Percentiles rank a stretch among this genome's conserved stretches.
Conservation (phyloP, 805 yeast species). For the Citeromyces nyonsensis region DNA sequence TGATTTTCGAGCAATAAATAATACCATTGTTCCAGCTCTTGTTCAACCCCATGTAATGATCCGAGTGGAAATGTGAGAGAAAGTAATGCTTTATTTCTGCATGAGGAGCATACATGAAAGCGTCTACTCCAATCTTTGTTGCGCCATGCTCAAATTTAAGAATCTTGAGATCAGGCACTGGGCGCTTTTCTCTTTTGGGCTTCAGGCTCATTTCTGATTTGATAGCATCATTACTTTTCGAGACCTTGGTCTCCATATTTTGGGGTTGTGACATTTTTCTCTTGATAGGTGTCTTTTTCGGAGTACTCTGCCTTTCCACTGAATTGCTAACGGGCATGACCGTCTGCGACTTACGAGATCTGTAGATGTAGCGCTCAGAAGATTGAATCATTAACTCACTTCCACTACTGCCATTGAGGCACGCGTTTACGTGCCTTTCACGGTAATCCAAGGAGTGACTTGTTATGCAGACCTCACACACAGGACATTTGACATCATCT, state of each 20-base stretch:
- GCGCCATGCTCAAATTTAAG: constrained; percentile 20
- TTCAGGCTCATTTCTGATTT: constrained; percentile 3
- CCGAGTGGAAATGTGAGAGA: constrained; percentile 80
- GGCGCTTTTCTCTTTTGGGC: constrained; percentile 12
- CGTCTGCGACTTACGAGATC: too few relatives aligned
- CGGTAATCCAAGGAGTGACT: constrained; percentile 22
- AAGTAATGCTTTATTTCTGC: constrained; percentile 34
- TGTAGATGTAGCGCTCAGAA: constrained; percentile 2
- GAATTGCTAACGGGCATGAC: too few relatives aligned
- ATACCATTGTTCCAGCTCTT: constrained; percentile 63
- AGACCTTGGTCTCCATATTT: too few relatives aligned
- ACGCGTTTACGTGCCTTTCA: constrained; percentile 38
- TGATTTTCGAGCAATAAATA: constrained; percentile 60
- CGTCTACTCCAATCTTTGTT: constrained; percentile 44
- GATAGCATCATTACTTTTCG: constrained; percentile 3
- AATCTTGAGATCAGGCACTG: constrained; percentile 40
- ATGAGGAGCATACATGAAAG: constrained; percentile 36
- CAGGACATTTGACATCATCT: constrained; percentile 26
- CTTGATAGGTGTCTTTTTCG: too few relatives aligned
- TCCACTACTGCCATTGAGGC: constrained; percentile 14
- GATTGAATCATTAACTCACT: constrained; percentile 2
- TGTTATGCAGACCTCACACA: constrained; percentile 27
- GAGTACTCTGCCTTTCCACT: too few relatives aligned
- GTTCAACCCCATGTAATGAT: constrained; percentile 81
- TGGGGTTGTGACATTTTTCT: too few relatives aligned